These are phyloP conservation scores for Plasmodium malariae DNA, from an alignment of 169 alveolate species.

Conservation along the genomic window DNA sequence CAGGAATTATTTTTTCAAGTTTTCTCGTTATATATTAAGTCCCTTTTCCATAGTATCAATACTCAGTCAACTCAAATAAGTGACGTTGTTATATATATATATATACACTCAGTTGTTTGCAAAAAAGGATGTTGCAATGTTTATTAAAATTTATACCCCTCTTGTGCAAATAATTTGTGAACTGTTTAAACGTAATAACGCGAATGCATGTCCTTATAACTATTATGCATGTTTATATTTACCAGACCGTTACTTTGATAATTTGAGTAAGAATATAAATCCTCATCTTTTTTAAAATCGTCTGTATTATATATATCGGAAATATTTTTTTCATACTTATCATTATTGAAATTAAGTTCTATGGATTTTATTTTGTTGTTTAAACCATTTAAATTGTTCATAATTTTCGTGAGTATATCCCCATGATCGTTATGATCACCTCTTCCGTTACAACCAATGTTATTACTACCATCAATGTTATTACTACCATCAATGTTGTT, in stretches of 20 bases:
- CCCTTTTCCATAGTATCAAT: too few species aligned
- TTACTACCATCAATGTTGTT: too few species aligned
- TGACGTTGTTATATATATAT: too few species aligned
- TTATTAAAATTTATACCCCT: too few species aligned
- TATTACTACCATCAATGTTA: too few species aligned
- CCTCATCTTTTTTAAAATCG: neutral
- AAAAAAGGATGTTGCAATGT: too few species aligned
- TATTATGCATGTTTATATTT: neutral
- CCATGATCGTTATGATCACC: neutral
- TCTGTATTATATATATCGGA: neutral
- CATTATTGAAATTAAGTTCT: constrained; percentile 22
- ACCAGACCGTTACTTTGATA: neutral
- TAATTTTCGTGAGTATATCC: constrained; percentile 16
- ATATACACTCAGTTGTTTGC: too few species aligned
- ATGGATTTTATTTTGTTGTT: constrained; percentile 43
- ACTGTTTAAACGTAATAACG: constrained; percentile 10
- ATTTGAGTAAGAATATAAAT: constrained; percentile 30
- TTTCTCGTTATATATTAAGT: too few species aligned
- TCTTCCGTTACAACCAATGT: neutral
- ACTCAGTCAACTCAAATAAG: too few species aligned
- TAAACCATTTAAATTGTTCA: constrained; percentile 41
- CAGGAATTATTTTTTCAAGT: too few species aligned
- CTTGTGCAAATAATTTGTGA: too few species aligned
- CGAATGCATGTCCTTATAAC: constrained; percentile 23
- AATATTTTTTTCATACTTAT: constrained; percentile 3